Conservation (phyloP, 176 grass and related monocot genomes). For the Oryza glaberrima region DNA sequence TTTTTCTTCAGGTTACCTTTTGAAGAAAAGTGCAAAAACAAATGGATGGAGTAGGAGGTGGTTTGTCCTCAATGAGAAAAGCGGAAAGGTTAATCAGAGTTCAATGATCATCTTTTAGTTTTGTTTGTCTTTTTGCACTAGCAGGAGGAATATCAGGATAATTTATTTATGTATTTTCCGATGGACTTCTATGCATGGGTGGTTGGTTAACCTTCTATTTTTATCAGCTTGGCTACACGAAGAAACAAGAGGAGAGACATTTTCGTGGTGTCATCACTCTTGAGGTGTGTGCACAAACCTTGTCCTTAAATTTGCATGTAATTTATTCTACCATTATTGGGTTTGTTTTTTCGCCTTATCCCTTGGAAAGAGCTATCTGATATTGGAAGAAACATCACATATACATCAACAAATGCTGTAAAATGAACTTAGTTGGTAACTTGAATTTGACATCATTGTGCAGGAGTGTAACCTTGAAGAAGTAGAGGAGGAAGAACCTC, state of each 20-base stretch:
- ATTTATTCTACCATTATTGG: not conserved
- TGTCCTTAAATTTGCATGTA: constrained; percentile 31
- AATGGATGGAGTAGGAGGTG: constrained; percentile 85
- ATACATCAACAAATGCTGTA: constrained; percentile 11
- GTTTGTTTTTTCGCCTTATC: not conserved
- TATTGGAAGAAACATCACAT: not conserved
- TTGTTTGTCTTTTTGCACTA: constrained; percentile 6
- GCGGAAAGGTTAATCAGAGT: constrained; percentile 77
- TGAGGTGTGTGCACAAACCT: constrained; percentile 61
- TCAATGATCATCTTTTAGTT: not conserved
- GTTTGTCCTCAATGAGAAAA: constrained; percentile 94
- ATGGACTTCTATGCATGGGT: constrained; percentile 6
- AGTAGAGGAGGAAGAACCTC: constrained; percentile 87
- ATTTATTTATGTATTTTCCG: not conserved
- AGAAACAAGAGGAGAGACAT: constrained; percentile 93
- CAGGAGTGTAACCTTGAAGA: constrained; percentile 98
- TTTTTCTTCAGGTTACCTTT: constrained; percentile 63
- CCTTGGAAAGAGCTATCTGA: not conserved
- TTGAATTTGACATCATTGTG: constrained; percentile 24
- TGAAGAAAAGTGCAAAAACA: constrained; percentile 91
- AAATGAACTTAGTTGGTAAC: constrained; percentile 2
- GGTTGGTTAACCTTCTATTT: constrained; percentile 35
- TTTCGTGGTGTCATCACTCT: constrained; percentile 86
- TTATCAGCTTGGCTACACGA: constrained; percentile 91
- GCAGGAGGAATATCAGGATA: not conserved